Conservation (phyloP, 2,329 filamentous ascomycete genomes). For the Karstenula rhodostoma region DNA sequence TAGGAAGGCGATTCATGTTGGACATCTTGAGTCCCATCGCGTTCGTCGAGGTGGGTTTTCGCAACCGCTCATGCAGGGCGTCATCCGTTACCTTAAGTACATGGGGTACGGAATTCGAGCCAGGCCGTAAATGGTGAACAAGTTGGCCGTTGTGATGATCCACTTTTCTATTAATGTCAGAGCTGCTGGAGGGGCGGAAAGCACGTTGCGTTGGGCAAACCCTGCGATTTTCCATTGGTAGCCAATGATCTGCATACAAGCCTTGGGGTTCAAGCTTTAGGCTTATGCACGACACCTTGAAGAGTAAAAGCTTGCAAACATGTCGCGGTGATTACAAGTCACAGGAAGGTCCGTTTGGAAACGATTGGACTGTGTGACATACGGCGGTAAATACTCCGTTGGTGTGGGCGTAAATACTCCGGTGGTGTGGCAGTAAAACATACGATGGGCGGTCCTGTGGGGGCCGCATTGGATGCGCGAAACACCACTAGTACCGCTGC, state of each 20-base stretch:
- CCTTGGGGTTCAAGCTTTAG: not conserved
- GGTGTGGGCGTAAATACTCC: not conserved
- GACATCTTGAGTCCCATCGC: not conserved
- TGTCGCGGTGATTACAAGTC: not conserved
- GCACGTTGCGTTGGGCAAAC: not conserved
- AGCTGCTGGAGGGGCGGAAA: not conserved
- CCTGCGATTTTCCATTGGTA: not conserved
- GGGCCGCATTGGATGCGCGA: slow-evolving; percentile 3
- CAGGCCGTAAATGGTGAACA: not conserved
- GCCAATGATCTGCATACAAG: not conserved
- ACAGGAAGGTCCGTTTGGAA: not conserved
- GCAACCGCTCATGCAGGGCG: not conserved
- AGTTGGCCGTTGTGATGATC: not conserved
- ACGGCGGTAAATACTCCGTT: not conserved
- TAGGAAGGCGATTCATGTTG: slow-evolving; percentile 1
- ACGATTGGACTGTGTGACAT: not conserved
- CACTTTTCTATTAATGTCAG: not conserved
- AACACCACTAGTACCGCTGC: too few species aligned
- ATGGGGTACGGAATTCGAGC: not conserved
- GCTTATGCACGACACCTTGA: not conserved
- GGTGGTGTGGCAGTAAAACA: not conserved
- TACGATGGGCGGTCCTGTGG: not conserved
- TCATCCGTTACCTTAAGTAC: not conserved
- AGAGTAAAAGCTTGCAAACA: not conserved
- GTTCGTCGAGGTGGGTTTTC: not conserved